Evolutionary conservation across 1,139 yeast genomes (phyloP).

Genomic region (Taphrina confusa): DNA sequence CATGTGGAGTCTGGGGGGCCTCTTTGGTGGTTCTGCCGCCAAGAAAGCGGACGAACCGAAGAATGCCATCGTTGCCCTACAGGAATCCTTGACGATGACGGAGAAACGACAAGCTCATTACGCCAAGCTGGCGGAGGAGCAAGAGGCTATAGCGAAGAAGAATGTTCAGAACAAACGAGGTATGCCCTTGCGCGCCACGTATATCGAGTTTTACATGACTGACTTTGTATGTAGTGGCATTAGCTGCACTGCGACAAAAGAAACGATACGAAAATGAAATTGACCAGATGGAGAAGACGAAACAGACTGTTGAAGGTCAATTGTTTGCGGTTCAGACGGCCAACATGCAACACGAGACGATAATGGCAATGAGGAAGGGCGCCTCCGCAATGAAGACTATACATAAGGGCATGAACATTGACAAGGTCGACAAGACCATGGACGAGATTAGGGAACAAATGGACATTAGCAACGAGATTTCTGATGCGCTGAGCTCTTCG

Average conservation of each 20-base stretch:
- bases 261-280: constrained; percentile 77
- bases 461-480: constrained; percentile 89
- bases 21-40: constrained; percentile 67
- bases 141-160: constrained; percentile 77
- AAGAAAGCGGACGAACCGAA: constrained; percentile 84
- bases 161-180: constrained; percentile 67
- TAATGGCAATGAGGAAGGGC: constrained; percentile 98
- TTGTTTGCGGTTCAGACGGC: constrained; percentile 90
- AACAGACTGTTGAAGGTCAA: constrained; percentile 86
- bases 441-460: constrained; percentile 97
- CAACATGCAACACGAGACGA: constrained; percentile 91
- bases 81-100: constrained; percentile 86
- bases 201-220: not conserved
- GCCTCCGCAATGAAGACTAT: constrained; percentile 95
- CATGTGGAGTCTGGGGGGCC: too few species aligned
- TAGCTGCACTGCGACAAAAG: constrained; percentile 84
- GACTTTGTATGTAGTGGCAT: constrained; percentile 54
- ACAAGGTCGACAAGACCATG: constrained; percentile 97
- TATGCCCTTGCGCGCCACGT: constrained; percentile 34
- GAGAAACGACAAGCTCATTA: constrained; percentile 80
- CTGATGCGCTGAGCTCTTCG: constrained; percentile 94
- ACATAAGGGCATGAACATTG: constrained; percentile 92
- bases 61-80: constrained; percentile 84
- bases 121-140: constrained; percentile 80
- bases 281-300: constrained; percentile 79